A percentile compares a stretch with the other conserved stretches of the same genome.
These are phyloP conservation scores for Camelina laxa DNA, from an alignment of 345 rosid genomes.

Conservation along the genomic window DNA sequence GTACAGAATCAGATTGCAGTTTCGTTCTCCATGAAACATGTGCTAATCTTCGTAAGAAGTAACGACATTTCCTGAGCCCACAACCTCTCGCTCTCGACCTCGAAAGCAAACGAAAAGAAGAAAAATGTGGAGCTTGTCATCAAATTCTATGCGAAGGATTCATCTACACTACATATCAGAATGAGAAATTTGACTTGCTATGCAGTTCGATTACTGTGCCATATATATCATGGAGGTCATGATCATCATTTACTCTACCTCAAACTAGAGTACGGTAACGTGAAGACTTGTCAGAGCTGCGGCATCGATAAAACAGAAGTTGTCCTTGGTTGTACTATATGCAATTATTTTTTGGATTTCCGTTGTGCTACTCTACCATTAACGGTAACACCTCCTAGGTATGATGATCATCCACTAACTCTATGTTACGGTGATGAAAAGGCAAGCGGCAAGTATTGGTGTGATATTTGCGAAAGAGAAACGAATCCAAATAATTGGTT, in stretches of 20 bases:
- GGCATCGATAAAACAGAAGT: neutral
- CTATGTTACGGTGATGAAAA: constrained; percentile 21
- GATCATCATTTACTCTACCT: neutral
- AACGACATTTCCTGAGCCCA: neutral
- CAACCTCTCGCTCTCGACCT: neutral
- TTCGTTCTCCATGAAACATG: neutral
- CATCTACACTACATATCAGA: too few relatives aligned
- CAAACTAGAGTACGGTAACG: too few relatives aligned
- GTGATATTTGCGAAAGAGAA: constrained; percentile 26
- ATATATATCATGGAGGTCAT: too few relatives aligned
- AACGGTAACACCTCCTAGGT: neutral
- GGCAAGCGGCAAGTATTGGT: constrained; percentile 16
- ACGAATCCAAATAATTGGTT: constrained; percentile 16
- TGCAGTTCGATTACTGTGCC: too few relatives aligned
- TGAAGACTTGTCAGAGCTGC: neutral
- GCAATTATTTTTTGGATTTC: neutral
- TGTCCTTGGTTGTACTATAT: neutral
- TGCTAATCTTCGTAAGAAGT: neutral
- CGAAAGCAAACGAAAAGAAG: too few relatives aligned
- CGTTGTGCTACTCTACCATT: neutral
- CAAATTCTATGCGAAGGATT: too few relatives aligned
- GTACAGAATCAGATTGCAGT: neutral
- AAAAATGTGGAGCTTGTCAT: too few relatives aligned
- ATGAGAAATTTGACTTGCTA: too few relatives aligned
- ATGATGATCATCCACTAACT: constrained; percentile 12